phyloP scores from a whole-genome alignment of 306 rosid species.

The Mimosa pudica region DNA sequence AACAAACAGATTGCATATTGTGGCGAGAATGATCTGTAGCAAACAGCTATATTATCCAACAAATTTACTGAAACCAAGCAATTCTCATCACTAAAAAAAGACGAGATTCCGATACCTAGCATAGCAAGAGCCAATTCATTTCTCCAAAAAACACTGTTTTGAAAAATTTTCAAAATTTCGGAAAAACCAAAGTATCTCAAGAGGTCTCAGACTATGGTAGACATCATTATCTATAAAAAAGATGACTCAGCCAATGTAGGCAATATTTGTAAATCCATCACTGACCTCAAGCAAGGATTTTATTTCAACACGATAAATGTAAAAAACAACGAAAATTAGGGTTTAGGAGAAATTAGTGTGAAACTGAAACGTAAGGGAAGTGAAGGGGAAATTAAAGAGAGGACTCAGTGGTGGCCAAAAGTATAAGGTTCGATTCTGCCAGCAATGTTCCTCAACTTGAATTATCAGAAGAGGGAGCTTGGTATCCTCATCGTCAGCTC shows the following conservation, averaged over 20 bases:
- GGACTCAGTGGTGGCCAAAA: conserved; percentile 63
- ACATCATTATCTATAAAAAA: conserved; percentile 30
- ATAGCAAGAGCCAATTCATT: neutral
- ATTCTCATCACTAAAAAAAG: neutral
- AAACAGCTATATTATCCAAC: neutral
- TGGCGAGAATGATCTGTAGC: neutral
- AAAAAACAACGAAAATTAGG: neutral
- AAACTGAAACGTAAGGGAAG: no score
- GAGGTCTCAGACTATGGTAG: conserved; percentile 40
- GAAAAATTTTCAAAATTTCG: neutral
- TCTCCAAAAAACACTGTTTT: no score
- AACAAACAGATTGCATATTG: neutral
- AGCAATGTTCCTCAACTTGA: conserved; percentile 60
- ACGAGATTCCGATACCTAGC: neutral
- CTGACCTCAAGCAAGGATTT: conserved; percentile 31
- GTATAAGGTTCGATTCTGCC: conserved; percentile 81
- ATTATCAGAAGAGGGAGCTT: conserved; percentile 84
- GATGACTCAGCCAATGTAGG: conserved; percentile 50
- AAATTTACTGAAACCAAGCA: neutral
- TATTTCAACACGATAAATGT: neutral
- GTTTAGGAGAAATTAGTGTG: neutral
- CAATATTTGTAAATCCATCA: conserved; percentile 36
- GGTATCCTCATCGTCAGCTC: conserved; percentile 54
- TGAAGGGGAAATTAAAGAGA: neutral
- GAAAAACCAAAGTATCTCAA: neutral